Evolutionary conservation across 1,284 basidiomycete genomes (phyloP), one percentile per base, ranked within the genome.

Genomic region (Sporisorium exsertum): DNA sequence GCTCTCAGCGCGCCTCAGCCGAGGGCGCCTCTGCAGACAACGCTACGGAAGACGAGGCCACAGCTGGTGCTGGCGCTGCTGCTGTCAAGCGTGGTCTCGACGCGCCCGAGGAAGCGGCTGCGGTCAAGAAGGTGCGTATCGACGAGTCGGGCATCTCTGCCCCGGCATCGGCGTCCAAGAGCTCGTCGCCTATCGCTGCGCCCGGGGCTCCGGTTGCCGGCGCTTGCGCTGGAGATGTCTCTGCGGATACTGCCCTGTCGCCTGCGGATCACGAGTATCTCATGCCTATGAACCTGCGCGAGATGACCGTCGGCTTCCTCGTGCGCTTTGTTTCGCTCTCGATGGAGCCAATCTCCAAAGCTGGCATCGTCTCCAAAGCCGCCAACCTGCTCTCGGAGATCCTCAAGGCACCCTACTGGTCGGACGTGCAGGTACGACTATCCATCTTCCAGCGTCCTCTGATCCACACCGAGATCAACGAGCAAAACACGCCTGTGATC

Each of bases 341-440:
- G 6, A 88, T 90, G 50, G 95, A 98, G 60, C 88, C 89, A 6
- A 88, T 90, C 27, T 88, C 89, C 16, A 90, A 90, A 62, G 88
- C 87, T 24, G 88, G 89, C 22, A 88, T 95, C 20, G 89, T 93
- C 46, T 89, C 92, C 46, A 91, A 93, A 68, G 94, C 94, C 0
- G 88, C 97, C 56, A 87, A 89, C 6, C 87, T 97, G n/a, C 88
- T 99, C 66, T 91, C 92, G 81, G 89, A 90, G 77, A 91, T 97
- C 78, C 89, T 95, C 27, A 90, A 92, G 2, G 91, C 92, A 0
- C 90, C 90, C 56, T 94, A 94, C 18, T 94, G 97, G 92, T 91
- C 89, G n/a, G 94, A 96, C 81, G 94, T 98, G 16, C 93, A 92
- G 12, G 92, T 98, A 72, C 97, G 97, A 78, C 87, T 98, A 49